Evolutionary conservation across 164 flowering plant genomes (phyloP).

Genomic region (Cinnamomum micranthum): DNA sequence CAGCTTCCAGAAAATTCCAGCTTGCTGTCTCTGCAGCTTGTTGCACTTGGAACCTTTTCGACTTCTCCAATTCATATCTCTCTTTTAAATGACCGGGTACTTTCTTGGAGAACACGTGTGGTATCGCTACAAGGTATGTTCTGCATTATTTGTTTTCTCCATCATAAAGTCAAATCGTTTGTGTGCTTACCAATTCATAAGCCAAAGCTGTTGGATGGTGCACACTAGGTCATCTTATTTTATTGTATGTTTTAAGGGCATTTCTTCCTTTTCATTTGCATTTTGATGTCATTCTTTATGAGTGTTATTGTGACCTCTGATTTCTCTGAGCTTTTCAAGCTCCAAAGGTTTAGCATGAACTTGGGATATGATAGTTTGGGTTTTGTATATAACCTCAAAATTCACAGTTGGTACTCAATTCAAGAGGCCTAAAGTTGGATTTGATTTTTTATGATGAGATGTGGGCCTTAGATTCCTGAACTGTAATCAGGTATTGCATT

Average conservation of each 20-base stretch:
- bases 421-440: background rate
- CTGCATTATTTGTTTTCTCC: background rate
- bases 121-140: slow-evolving; percentile 54
- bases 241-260: background rate
- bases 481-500: no score
- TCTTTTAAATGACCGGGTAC: slow-evolving; percentile 35
- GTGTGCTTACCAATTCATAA: background rate
- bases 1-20: slow-evolving; percentile 39
- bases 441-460: no score
- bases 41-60: slow-evolving; percentile 37
- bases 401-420: background rate
- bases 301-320: no score
- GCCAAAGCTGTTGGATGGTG: slow-evolving; percentile 2
- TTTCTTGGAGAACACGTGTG: slow-evolving; percentile 85
- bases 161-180: background rate
- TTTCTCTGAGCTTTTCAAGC: no score
- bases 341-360: background rate
- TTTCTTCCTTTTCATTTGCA: background rate
- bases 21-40: slow-evolving; percentile 54
- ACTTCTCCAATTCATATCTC: slow-evolving; percentile 66
- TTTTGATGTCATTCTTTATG: background rate
- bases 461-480: no score
- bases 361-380: background rate
- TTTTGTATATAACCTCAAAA: background rate
- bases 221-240: background rate